Evolutionary conservation across 192 early-diverging fungal species (phyloP).

Genomic region (Paraglomus occultum): DNA sequence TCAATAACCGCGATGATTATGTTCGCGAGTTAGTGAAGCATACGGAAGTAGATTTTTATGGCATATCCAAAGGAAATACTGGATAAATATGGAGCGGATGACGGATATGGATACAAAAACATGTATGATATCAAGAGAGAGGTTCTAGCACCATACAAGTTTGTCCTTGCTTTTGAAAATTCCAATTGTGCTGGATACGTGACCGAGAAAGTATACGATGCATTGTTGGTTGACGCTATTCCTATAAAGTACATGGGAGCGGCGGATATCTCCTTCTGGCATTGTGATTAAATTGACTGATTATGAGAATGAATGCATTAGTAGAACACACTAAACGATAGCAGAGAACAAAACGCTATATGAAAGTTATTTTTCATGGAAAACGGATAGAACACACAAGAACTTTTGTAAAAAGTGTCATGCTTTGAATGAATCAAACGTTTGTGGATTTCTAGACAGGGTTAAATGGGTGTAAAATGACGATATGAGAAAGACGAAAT

Average conservation of each 20-base stretch:
- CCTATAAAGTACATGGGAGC: constrained; percentile 29
- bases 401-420: too few relatives aligned
- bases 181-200: constrained; percentile 30
- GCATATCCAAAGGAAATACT: constrained; percentile 29
- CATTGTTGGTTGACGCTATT: constrained; percentile 18
- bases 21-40: constrained; percentile 26
- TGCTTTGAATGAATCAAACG: too few relatives aligned
- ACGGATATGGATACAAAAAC: not conserved
- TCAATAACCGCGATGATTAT: constrained; percentile 32
- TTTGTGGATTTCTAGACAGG: too few relatives aligned
- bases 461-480: too few relatives aligned
- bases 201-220: constrained; percentile 32
- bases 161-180: constrained; percentile 26
- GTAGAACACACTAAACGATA: too few relatives aligned
- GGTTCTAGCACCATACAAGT: constrained; percentile 19
- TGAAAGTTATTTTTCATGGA: too few relatives aligned
- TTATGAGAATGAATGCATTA: too few relatives aligned
- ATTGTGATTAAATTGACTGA: too few relatives aligned
- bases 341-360: too few relatives aligned
- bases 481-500: too few relatives aligned
- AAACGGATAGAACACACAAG: too few relatives aligned
- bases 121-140: not conserved
- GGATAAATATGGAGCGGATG: not conserved
- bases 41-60: constrained; percentile 33
- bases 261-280: constrained; percentile 29